These are phyloP conservation scores for Melaleuca alternifolia DNA, from an alignment of 345 rosid genomes.

Conservation along the genomic window DNA sequence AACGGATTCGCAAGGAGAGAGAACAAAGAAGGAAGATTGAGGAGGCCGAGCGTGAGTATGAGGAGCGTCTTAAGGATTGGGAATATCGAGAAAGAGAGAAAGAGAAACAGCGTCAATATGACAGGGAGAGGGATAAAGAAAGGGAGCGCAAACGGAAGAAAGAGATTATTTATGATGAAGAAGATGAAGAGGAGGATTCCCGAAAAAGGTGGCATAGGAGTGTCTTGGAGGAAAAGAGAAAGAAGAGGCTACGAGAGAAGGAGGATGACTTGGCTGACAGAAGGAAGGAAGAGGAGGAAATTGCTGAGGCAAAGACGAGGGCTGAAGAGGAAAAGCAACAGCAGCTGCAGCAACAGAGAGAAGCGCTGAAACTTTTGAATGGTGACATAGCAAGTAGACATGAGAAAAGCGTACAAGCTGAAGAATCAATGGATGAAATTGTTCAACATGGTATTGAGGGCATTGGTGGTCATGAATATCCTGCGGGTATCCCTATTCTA, in stretches of 20 bases:
- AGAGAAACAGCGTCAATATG: constrained; percentile 88
- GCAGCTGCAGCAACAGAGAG: constrained; percentile 48
- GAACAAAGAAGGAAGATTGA: constrained; percentile 86
- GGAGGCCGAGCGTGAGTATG: constrained; percentile 91
- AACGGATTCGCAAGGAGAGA: constrained; percentile 79
- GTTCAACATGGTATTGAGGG: constrained; percentile 16
- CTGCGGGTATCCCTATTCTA: background rate
- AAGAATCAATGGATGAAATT: constrained; percentile 25
- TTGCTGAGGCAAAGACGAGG: constrained; percentile 62
- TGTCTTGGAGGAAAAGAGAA: constrained; percentile 66
- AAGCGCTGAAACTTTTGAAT: constrained; percentile 43
- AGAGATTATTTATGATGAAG: constrained; percentile 77
- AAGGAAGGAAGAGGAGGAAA: constrained; percentile 74
- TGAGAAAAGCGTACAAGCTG: constrained; percentile 15
- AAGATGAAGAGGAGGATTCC: constrained; percentile 73
- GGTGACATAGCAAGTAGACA: constrained; percentile 34
- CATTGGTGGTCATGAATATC: constrained; percentile 9
- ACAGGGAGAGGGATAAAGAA: constrained; percentile 88
- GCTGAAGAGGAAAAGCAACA: constrained; percentile 64
- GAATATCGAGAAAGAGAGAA: constrained; percentile 88
- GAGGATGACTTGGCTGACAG: constrained; percentile 79
- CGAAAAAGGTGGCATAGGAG: constrained; percentile 80
- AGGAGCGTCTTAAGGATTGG: constrained; percentile 84
- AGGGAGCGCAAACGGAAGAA: constrained; percentile 82
- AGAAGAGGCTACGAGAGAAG: constrained; percentile 64